Evolutionary conservation across 2,329 filamentous ascomycete genomes (phyloP).

Genomic region (Penicillium sp.): DNA sequence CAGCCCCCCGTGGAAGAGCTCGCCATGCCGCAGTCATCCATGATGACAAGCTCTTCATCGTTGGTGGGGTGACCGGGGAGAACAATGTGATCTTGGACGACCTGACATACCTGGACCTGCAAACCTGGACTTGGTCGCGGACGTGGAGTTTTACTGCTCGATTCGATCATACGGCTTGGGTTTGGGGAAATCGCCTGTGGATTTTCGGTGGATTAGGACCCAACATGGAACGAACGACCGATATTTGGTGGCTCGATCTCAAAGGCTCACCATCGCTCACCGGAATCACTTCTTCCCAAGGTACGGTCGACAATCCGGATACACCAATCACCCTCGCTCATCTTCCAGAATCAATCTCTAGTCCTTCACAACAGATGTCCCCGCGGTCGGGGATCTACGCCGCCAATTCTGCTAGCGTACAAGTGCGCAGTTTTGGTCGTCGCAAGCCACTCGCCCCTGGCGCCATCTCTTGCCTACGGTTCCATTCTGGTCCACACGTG

Average conservation of each 20-base stretch:
- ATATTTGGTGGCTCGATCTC: constrained; percentile 96
- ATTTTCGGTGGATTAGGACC: constrained; percentile 93
- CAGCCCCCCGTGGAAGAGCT: constrained; percentile 84
- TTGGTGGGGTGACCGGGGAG: constrained; percentile 92
- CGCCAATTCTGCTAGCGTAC: constrained; percentile 69
- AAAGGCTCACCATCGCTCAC: constrained; percentile 82
- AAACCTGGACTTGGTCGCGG: constrained; percentile 96
- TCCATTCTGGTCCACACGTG: constrained; percentile 82
- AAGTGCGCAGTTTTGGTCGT: constrained; percentile 58
- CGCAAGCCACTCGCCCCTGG: constrained; percentile 71
- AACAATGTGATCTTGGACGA: constrained; percentile 93
- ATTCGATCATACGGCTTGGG: constrained; percentile 93
- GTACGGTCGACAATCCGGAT: constrained; percentile 51
- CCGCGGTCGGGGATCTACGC: constrained; percentile 63
- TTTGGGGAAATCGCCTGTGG: constrained; percentile 92
- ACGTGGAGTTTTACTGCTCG: constrained; percentile 94
- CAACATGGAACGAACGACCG: constrained; percentile 95
- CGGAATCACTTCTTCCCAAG: constrained; percentile 68
- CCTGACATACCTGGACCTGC: constrained; percentile 93
- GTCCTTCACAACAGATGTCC: constrained; percentile 38
- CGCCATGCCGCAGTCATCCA: constrained; percentile 92
- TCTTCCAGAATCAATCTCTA: constrained; percentile 42
- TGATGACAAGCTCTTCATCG: constrained; percentile 94
- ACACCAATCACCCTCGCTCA: constrained; percentile 40
- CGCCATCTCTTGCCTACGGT: constrained; percentile 85